A percentile compares a stretch with the other conserved stretches of the same genome.
Evolutionary conservation across 2,329 filamentous ascomycete species (phyloP).

Genomic region (Fusarium sacchari): DNA sequence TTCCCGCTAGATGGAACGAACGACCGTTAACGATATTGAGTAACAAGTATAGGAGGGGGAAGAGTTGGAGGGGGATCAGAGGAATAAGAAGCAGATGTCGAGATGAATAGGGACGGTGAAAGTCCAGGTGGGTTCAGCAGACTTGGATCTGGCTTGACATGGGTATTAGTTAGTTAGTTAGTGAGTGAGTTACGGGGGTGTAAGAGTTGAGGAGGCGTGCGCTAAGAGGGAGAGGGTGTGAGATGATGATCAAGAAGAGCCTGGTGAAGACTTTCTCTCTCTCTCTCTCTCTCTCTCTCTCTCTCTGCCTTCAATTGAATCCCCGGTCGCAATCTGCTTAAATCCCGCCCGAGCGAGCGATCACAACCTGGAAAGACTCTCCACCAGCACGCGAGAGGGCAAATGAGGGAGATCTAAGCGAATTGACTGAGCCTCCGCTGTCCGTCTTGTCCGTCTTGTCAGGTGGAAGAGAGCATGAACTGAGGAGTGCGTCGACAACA

Average conservation of each 20-base stretch:
- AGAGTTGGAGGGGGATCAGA: constrained; percentile 14
- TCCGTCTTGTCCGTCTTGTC: not conserved
- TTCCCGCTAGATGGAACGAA: not conserved
- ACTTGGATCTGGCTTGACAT: constrained; percentile 34
- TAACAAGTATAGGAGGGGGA: constrained; percentile 5
- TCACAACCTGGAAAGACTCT: constrained; percentile 33
- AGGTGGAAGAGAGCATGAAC: constrained; percentile 16
- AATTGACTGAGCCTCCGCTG: constrained; percentile 21
- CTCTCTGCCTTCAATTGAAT: not conserved
- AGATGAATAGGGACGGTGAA: constrained; percentile 38
- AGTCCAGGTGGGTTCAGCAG: constrained; percentile 29
- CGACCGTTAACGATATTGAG: constrained; percentile 8
- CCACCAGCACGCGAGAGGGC: constrained; percentile 41
- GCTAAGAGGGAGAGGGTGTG: constrained; percentile 5
- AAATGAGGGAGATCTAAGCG: constrained; percentile 45
- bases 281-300: not conserved
- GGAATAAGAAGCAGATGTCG: constrained; percentile 31
- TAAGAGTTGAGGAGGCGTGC: not conserved
- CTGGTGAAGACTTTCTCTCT: not conserved
- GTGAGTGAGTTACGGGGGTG: not conserved
- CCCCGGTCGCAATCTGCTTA: constrained; percentile 42
- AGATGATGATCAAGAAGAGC: not conserved
- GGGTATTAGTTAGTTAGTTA: constrained; percentile 8
- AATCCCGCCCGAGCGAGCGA: constrained; percentile 39
- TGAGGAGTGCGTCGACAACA: constrained; percentile 39